Evolutionary conservation across 495 filamentous ascomycete genomes (phyloP), one percentile per base, ranked within the genome.

Genomic region (Hypoxylon lienhwacheense): DNA sequence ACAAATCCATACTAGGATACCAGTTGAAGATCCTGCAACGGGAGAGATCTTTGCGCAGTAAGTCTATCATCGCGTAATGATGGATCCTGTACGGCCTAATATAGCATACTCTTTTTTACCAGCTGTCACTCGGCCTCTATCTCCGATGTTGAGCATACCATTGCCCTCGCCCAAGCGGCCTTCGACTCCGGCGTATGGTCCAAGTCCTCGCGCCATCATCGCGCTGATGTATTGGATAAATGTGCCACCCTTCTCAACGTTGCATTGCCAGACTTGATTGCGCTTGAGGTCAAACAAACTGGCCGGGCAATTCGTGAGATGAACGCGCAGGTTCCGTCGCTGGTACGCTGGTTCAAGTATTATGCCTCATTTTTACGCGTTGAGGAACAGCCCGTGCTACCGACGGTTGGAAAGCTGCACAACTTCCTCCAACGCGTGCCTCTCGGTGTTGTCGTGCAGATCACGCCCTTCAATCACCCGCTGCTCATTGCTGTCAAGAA

Each of bases 401-500:
- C 83, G 0, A 84, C 82, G 2, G 71, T 71, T 19, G 84, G 83
- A 0, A 79, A 77, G 41, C 65, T 85, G 49, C 81, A 83, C 49
- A 85, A 85, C 60, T 84, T 82, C 45, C 64, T 84, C 31, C 79
- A 79, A 16, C 76, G 82, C 12, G 66, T 74, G 4, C 83, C 84
- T 0, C 66, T 87, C 0, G 84, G 84, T 17, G 83, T 86, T 0
- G 81, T 85, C 0, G 81, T 74, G 2, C 80, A 80, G 45, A 83
- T 87, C 47, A 85, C 81, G 0, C 83, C 84, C 6, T 87, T 83
- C 68, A 86, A 86, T 62, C 80, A 84, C 47, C 82, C 83, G 1
- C 65, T 87, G 6, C 68, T 85, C 12, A 84, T 85, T 47, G 79
- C 81, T n/a, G 77, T 77, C 19, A 84, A 82, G 71, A 85, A 85